Evolutionary conservation across 768 basidiomycete species (phyloP).

Genomic region (Xerocomellus chrysenteron): DNA sequence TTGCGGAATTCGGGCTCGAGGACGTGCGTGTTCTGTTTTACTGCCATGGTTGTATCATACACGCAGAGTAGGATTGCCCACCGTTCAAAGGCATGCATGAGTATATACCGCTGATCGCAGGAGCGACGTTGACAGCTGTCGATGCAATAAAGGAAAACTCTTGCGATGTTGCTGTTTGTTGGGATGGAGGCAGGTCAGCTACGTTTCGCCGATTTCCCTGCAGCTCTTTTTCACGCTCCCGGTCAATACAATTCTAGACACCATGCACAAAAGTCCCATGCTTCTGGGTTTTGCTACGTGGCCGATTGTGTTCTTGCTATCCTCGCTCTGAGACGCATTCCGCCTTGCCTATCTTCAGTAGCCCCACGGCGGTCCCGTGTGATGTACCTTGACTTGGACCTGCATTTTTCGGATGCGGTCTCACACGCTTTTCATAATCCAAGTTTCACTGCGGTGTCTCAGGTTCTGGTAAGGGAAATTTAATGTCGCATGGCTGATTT

Average conservation of each 20-base stretch:
- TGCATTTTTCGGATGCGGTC: constrained; percentile 90
- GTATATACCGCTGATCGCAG: constrained; percentile 72
- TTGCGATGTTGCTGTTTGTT: constrained; percentile 70
- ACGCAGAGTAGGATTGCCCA: constrained; percentile 70
- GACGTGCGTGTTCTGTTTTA: constrained; percentile 41
- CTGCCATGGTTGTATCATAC: background rate
- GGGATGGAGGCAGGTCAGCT: constrained; percentile 84
- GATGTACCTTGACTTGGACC: constrained; percentile 90
- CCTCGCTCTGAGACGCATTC: constrained; percentile 56
- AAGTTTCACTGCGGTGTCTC: constrained; percentile 34
- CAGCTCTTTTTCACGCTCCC: background rate
- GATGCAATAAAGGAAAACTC: constrained; percentile 49
- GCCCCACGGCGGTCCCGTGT: constrained; percentile 51
- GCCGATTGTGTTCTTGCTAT: constrained; percentile 86
- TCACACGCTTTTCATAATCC: constrained; percentile 67
- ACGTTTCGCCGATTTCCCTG: background rate
- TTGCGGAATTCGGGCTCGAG: constrained; percentile 54
- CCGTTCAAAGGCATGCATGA: constrained; percentile 64
- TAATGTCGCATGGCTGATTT: background rate
- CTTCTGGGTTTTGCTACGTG: constrained; percentile 93
- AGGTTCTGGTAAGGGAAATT: constrained; percentile 44
- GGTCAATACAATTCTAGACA: constrained; percentile 47
- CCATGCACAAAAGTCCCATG: constrained; percentile 75
- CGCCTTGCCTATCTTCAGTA: constrained; percentile 14
- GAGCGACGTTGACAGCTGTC: constrained; percentile 76